Base-by-base conservation (phyloP, 1,139 yeast species). In the Lodderomyces parapsilosis region DNA sequence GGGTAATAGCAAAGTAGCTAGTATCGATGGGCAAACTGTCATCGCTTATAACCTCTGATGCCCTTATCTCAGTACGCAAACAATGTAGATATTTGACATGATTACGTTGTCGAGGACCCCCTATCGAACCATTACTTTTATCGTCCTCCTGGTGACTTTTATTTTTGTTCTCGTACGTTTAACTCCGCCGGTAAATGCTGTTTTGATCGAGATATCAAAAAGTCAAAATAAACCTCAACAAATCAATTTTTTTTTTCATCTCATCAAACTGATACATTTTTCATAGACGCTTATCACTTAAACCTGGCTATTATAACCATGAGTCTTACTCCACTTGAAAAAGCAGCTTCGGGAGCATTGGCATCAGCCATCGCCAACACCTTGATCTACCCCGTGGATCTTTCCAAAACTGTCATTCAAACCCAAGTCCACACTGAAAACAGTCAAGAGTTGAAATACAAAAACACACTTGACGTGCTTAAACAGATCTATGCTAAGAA, bases 291-390 rank as follows among this genome's bases (percentile, higher is more conserved):
- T 24, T 24, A 24, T 6, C 27, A n/a, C n/a, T n/a, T n/a, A n/a
- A n/a, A n/a, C n/a, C n/a, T n/a, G n/a, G 27, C n/a, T 24, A 24
- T 20, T 15, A 38, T 9, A n/a, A n/a, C n/a, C n/a, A 72, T 71
- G 77, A 62, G 76, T 9, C 74, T 73, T 49, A 51, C 80, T 4
- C 81, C 83, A 22, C 56, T 80, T 31, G 94, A 88, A 51, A 83
- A 83, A 59, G 96, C 96, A 0, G 76, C 87, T 15, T 83, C 89
- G 40, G 96, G 96, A 1, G 90, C 96, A 0, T 74, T 84, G 44
- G 95, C 96, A 6, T 88, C 96, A 3, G 86, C 83, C 36, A 63
- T 86, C 45, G 96, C 96, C 36, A 88, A 86, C 61, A 71, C 89
- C n/a, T 70, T 82, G 37, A 88, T 85, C 2, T 86, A 83, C 54